Evolutionary conservation across 1,284 basidiomycete species (phyloP).

Genomic region (Paramarasmius palmivorus): DNA sequence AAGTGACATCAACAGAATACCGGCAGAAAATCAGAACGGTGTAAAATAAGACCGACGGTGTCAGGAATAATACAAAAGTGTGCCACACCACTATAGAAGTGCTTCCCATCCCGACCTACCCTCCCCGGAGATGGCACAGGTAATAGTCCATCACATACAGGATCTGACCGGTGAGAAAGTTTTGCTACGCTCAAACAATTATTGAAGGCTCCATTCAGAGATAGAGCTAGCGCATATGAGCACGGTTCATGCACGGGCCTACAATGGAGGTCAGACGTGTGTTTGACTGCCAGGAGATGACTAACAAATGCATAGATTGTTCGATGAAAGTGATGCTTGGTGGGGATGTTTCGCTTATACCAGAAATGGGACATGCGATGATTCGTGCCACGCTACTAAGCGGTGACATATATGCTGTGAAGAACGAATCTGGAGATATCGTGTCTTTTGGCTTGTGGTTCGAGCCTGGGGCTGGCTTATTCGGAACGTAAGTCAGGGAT

Average conservation of each 20-base stretch:
- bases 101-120: no score
- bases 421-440: neutral
- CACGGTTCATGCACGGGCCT: neutral
- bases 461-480: neutral
- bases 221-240: neutral
- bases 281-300: neutral
- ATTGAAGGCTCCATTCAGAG: neutral
- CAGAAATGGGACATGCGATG: neutral
- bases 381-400: neutral
- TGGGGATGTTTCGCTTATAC: neutral
- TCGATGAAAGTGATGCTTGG: neutral
- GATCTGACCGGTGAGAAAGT: neutral
- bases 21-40: no score
- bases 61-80: no score
- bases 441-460: constrained; percentile 1
- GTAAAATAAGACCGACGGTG: no score
- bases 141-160: no score
- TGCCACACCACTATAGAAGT: no score
- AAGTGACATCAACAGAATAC: no score
- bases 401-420: neutral
- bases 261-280: neutral
- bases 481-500: neutral
- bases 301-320: neutral
- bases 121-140: no score
- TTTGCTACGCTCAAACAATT: no score